Evolutionary conservation across 345 rosid genomes (phyloP).

Genomic region (Ricinus communis): DNA sequence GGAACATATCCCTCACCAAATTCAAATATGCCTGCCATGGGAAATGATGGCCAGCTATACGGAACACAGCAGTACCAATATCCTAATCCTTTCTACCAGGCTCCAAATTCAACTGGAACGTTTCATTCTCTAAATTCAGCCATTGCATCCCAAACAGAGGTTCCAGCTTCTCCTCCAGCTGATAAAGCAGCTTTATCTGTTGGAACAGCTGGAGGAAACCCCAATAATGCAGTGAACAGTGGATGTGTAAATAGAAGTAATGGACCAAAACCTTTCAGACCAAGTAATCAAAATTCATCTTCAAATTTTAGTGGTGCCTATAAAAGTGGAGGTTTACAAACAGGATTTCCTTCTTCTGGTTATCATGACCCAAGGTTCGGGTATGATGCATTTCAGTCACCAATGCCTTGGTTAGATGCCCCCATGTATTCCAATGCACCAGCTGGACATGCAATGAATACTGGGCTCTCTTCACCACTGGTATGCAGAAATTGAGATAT

Average conservation of each 20-base stretch:
- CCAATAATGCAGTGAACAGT: constrained; percentile 22
- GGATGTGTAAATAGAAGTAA: constrained; percentile 38
- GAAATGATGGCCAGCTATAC: constrained; percentile 39
- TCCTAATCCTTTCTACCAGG: constrained; percentile 47
- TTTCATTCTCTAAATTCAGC: constrained; percentile 15
- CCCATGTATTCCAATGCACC: constrained; percentile 30
- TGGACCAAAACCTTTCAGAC: constrained; percentile 39
- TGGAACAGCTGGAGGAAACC: constrained; percentile 36
- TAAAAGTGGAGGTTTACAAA: constrained; percentile 35
- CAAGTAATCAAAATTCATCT: constrained; percentile 40
- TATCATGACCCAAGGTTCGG: constrained; percentile 53
- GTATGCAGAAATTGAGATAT: neutral
- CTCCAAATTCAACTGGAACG: constrained; percentile 15
- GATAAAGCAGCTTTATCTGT: constrained; percentile 34
- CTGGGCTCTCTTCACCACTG: constrained; percentile 28
- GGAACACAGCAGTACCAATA: constrained; percentile 53
- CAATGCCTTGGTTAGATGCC: constrained; percentile 37
- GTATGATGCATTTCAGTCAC: constrained; percentile 41
- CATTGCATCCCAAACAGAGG: constrained; percentile 27
- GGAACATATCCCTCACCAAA: constrained; percentile 43
- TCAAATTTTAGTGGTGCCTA: constrained; percentile 40
- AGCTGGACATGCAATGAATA: constrained; percentile 25
- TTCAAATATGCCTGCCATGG: constrained; percentile 32
- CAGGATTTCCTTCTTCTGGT: constrained; percentile 35
- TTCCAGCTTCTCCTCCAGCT: constrained; percentile 19